Base-by-base conservation (phyloP, 331 rosid genomes). In the Spiraea crenata region DNA sequence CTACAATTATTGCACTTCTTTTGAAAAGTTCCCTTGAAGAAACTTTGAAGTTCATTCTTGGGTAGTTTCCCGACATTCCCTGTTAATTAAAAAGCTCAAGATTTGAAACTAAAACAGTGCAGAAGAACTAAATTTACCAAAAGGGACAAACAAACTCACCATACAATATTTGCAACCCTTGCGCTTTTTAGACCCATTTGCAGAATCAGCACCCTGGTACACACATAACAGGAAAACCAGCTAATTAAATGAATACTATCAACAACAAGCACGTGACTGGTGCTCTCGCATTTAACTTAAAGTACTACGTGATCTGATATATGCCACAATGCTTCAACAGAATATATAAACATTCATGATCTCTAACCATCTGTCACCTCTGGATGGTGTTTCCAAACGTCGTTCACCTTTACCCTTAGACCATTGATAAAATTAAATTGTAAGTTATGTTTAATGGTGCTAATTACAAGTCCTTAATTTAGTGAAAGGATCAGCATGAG, bases 121-220 rank as follows among this genome's bases (percentile, higher is more conserved):
- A 61, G 37, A 38, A 35, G 11, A 65, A 73, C 52, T n/a, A 56
- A 35, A 57, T 7, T 48, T 9, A 59, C 47, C 11, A 31, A 77
- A 34, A 42, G 47, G 52, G 77, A 67, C 57, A 39, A 71, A 55
- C 59, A 74, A 76, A 91, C 98, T 89, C 90, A 91, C 99, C 81
- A 39, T 67, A 78, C 99, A 95, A 79, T 91, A 88, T 71, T 74
- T 80, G 93, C 98, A 95, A 63, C 86, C 88, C 45, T 41, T 82
- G 4, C 60, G 78, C 68, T 63, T 75, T 67, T 74, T 80, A 48
- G 55, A 48, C 65, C 75, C 74, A 59, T 60, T 65, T 40, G 61
- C 61, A 67, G 73, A 81, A 71, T 69, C 70, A 75, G 75, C 74
- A 65, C 72, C 87, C 99, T 95, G 89, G 65, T 47, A 74, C 65